These are phyloP conservation scores for Pyrenophora tritici-repentis DNA, from an alignment of 2,329 filamentous ascomycete genomes.

Conservation along the genomic window DNA sequence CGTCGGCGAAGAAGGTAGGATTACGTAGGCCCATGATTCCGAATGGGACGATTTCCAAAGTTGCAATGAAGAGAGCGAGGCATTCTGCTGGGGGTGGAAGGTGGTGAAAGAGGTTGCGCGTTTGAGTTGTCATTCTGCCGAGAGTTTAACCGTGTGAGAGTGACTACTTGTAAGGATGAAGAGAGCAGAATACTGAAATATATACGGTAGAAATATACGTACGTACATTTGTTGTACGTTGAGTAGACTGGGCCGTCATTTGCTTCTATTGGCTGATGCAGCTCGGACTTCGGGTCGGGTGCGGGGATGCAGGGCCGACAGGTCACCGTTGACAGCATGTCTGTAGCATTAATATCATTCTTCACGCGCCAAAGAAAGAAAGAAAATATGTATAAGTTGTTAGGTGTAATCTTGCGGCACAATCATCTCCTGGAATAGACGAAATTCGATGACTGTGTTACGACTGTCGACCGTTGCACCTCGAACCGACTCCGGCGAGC, in stretches of 20 bases:
- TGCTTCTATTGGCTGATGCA: constrained; percentile 14
- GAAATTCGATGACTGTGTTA: no score
- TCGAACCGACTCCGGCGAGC: no score
- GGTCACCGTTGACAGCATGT: no score
- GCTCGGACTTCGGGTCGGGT: constrained; percentile 28
- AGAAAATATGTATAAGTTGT: no score
- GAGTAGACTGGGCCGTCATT: constrained; percentile 1
- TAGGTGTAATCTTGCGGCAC: no score
- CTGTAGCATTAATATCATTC: background rate
- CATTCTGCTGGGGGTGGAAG: constrained; percentile 33
- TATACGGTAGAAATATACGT: background rate
- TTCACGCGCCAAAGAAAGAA: background rate
- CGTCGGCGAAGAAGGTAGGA: constrained; percentile 22
- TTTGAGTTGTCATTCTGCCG: constrained; percentile 20
- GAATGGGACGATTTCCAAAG: constrained; percentile 29
- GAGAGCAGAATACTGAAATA: no score
- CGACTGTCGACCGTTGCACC: no score
- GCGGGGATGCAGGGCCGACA: constrained; percentile 15
- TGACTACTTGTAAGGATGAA: no score
- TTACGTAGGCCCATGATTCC: constrained; percentile 26
- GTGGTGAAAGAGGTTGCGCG: constrained; percentile 23
- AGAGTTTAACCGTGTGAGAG: background rate
- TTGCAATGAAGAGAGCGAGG: constrained; percentile 29
- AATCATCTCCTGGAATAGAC: no score
- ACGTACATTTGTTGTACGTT: no score